Evolutionary conservation across 148 eudicot species (phyloP).

Genomic region (Amaranthus cruentus): DNA sequence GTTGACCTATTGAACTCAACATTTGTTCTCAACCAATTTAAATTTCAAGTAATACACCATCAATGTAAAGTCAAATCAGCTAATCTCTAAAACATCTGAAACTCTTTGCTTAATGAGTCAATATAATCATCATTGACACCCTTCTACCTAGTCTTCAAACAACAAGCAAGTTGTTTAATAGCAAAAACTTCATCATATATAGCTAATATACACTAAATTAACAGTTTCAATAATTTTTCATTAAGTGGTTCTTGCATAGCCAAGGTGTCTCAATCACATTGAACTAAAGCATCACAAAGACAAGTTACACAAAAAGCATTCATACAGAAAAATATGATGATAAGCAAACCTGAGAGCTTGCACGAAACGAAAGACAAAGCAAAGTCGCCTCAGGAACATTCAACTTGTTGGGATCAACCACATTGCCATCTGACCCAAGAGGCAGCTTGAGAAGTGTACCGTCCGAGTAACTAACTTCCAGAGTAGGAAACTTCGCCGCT

Average conservation of each 20-base stretch:
- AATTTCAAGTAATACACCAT: too few species aligned
- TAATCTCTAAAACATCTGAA: background rate
- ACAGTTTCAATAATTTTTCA: background rate
- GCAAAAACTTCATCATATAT: background rate
- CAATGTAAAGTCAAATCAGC: background rate
- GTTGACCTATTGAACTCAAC: too few species aligned
- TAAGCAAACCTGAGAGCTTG: conserved; percentile 70
- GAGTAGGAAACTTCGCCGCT: conserved; percentile 78
- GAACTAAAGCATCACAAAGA: background rate
- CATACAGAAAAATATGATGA: background rate
- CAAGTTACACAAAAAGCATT: background rate
- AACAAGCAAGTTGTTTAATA: background rate
- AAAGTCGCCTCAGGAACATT: conserved; percentile 62
- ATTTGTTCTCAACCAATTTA: too few species aligned
- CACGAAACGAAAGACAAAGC: conserved; percentile 79
- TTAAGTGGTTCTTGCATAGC: too few species aligned
- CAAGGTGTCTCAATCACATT: too few species aligned
- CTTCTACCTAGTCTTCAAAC: background rate
- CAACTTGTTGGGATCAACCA: conserved; percentile 25
- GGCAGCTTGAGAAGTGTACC: conserved; percentile 66
- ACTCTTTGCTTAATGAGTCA: background rate
- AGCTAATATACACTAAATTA: background rate
- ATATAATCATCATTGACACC: background rate
- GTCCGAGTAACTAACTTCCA: conserved; percentile 62
- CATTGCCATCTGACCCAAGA: conserved; percentile 34